Evolutionary conservation across 2,329 filamentous ascomycete species (phyloP), one percentile per base, ranked within the genome.

Genomic region (Exophiala alcalophila): DNA sequence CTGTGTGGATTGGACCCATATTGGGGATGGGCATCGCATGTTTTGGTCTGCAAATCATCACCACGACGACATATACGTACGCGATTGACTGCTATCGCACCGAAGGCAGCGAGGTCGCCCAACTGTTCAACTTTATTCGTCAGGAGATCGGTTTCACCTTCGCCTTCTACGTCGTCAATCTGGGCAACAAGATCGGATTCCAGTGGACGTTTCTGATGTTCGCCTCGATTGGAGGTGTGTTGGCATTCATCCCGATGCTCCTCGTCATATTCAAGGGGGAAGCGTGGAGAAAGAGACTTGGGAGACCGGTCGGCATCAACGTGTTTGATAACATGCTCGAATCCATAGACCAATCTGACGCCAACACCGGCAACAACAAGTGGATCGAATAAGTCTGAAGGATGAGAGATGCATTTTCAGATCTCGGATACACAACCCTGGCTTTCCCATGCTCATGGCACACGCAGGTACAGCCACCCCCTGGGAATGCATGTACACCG

Each of bases 11-110:
- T 28, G 56, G 47, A 5, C 55, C 55, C 14, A 35, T 59, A 3
- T 46, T 60, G 5, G 57, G 56, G 4, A 59, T 59, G 43, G 57
- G 48, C 3, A 37, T 60, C 21, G 50, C 53, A 14, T 54, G 50
- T 39, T 59, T 60, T 43, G 58, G 58, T 8, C 32, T 58, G n/a
- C 57, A 59, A 33, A 50, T 57, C 34, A 50, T 57, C 33, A 53
- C 56, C 1, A 60, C 58, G 1, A 54, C 47, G 2, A 52, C 50
- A 19, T 60, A 58, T 33, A 56, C 57, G 7, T 57, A 60, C 26
- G 25, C 43, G 12, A 56, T 52, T n/a, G 57, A 59, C 27, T 58
- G 48, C 20, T 57, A 60, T 40, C 46, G 47, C 11, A 33, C 47
- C 5, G 36, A 54, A 30, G 46, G 49, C 23, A 44, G 40, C 19